phyloP scores from a whole-genome alignment of 176 grass and related monocot genomes.

The Phyllostachys edulis region DNA sequence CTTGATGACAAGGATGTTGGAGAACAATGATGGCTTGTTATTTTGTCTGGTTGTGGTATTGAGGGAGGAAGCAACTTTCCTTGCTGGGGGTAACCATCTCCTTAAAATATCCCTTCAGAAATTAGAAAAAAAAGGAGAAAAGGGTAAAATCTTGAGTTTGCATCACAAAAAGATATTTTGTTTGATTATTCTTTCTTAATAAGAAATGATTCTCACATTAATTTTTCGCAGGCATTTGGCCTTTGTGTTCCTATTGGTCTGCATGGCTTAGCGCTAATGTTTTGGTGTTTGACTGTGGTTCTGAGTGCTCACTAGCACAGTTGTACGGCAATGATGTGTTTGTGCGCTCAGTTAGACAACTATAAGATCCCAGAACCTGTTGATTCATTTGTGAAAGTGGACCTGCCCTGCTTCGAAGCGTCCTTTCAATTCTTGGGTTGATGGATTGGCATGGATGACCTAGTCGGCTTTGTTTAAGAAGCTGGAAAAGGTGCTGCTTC shows the following conservation, averaged over 20 bases:
- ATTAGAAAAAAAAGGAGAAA: constrained; percentile 5
- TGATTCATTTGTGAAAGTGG: neutral
- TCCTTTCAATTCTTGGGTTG: neutral
- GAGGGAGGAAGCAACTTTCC: constrained; percentile 19
- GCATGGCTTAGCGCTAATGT: constrained; percentile 33
- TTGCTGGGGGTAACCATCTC: neutral
- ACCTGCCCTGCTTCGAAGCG: neutral
- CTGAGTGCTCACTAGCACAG: neutral
- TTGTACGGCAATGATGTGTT: neutral
- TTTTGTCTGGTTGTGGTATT: neutral
- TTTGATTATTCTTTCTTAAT: constrained; percentile 18
- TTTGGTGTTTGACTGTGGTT: constrained; percentile 32
- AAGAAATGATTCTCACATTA: constrained; percentile 26
- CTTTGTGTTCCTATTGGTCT: constrained; percentile 37
- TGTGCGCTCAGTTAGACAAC: neutral
- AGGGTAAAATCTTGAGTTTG: constrained; percentile 40
- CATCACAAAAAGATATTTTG: neutral
- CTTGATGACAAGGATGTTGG: constrained; percentile 15
- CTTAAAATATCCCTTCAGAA: neutral
- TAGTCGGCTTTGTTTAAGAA: neutral
- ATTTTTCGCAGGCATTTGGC: constrained; percentile 50
- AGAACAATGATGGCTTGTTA: neutral
- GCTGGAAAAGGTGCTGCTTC: neutral
- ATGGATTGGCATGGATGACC: neutral
- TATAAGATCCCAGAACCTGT: constrained; percentile 1